Percentiles rank a stretch among this genome's conserved stretches.
Evolutionary conservation across 768 basidiomycete genomes (phyloP).

Genomic region (Mycena galopus): DNA sequence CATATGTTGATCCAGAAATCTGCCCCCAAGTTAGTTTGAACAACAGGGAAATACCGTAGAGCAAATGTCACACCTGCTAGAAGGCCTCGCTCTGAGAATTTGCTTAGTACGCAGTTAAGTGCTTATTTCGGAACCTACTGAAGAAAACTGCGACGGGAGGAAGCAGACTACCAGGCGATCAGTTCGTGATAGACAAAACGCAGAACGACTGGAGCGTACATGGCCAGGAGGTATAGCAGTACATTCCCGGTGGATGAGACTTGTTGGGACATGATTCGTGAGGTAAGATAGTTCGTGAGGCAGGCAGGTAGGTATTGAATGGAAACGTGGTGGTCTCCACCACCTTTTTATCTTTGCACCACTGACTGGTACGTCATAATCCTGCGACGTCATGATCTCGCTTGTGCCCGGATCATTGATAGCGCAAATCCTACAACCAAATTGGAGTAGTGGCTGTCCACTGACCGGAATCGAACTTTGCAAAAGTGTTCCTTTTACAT

Average conservation of each 20-base stretch:
- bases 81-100: conserved; percentile 42
- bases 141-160: conserved; percentile 46
- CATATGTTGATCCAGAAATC: conserved; percentile 53
- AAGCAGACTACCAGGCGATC: conserved; percentile 35
- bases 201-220: conserved; percentile 37
- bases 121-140: conserved; percentile 36
- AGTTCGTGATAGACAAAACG: not conserved
- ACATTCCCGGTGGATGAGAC: conserved; percentile 49
- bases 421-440: not conserved
- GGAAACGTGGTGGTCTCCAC: not conserved
- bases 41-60: not conserved
- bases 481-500: no score
- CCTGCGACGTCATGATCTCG: not conserved
- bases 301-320: not conserved
- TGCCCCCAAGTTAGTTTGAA: not conserved
- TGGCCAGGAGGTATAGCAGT: conserved; percentile 52
- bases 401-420: not conserved
- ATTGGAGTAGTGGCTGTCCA: not conserved
- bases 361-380: no score
- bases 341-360: conserved; percentile 1
- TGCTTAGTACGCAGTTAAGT: not conserved
- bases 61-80: conserved; percentile 36
- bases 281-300: not conserved
- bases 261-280: conserved; percentile 37
- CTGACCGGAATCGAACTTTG: no score